Conservation (phyloP, 306 rosid species). For the Echinosophora koreensis region DNA sequence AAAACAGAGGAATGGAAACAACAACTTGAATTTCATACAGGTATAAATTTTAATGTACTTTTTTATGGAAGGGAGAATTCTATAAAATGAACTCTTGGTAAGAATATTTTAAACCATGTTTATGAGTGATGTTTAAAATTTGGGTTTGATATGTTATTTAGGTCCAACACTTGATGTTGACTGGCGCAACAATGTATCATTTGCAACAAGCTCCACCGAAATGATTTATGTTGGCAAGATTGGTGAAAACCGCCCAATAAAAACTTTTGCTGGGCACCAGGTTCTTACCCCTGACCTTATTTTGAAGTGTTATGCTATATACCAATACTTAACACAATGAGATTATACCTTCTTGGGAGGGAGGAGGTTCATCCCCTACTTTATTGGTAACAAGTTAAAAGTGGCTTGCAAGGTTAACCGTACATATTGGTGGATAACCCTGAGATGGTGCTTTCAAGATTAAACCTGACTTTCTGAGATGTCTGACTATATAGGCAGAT, state of each 20-base stretch:
- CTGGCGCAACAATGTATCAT: conserved; percentile 78
- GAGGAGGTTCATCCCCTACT: not conserved
- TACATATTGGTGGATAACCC: conserved; percentile 4
- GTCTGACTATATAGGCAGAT: not conserved
- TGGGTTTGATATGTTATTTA: conserved; percentile 47
- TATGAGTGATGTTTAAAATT: not conserved
- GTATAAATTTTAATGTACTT: conserved; percentile 41
- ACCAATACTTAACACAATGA: not conserved
- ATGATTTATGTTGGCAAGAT: conserved; percentile 83
- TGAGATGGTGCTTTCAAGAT: conserved; percentile 4
- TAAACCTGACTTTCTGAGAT: conserved; percentile 36
- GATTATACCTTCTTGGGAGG: not conserved
- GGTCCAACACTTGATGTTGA: conserved; percentile 89
- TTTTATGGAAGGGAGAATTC: not conserved
- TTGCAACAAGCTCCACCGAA: conserved; percentile 85
- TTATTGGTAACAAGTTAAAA: conserved; percentile 18
- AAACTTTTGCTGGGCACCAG: conserved; percentile 78
- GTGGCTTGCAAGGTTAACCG: not conserved
- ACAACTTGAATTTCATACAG: conserved; percentile 80
- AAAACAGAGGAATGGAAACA: conserved; percentile 81
- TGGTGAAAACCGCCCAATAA: conserved; percentile 75
- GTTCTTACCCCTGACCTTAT: conserved; percentile 43
- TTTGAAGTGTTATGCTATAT: not conserved
- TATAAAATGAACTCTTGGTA: not conserved
- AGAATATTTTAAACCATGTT: conserved; percentile 8